Evolutionary conservation across 1,284 basidiomycete species (phyloP), one percentile per base, ranked within the genome.

Genomic region (Ceratobasidium theobromae): DNA sequence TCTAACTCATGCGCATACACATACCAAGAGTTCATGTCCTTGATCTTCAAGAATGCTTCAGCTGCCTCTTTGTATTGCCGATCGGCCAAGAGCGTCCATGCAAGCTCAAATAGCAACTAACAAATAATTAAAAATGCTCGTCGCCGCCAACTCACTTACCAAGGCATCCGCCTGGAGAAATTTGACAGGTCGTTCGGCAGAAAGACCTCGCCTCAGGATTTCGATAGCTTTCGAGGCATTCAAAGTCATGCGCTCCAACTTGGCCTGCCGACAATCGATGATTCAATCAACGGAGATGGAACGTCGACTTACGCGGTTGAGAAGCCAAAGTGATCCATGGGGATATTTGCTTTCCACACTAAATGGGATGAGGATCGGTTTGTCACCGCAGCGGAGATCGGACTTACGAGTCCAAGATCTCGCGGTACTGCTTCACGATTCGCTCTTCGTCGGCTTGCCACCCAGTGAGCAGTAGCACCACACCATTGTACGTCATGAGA

Each of bases 401-500:
- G 72, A 64, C 80, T 30, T 40, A 85, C 86, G 77, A 81, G 67
- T 85, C 81, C 1, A 90, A 82, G 40, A 90, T 84, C 1, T 79
- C 79, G 21, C 77, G 77, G 71, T 88, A 88, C 70, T 88, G 84
- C 65, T 76, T 80, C 41, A 89, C 71, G 8, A 88, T 85, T 60
- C 82, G 80, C 41, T 78, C 77, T 72, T 87, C 86, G 67, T 91
- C 84, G 1, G 88, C 87, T 73, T 89, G 88, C 71, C 85, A 91
- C 2, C 89, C 88, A 6, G 86, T 78, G 30, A 69, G 74, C 0
- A 89, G 80, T 4, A 91, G 79, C 1, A 90, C 83, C 53, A 86
- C 80, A 32, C 89, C 86, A 64, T 88, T 79, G 72, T 90, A 91
- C 4, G 87, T 87, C 87, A 91, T 90, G 8, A 91, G 76, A 0